Base-by-base conservation (phyloP, 139 green algal genomes). In the Chlorella sp. region DNA sequence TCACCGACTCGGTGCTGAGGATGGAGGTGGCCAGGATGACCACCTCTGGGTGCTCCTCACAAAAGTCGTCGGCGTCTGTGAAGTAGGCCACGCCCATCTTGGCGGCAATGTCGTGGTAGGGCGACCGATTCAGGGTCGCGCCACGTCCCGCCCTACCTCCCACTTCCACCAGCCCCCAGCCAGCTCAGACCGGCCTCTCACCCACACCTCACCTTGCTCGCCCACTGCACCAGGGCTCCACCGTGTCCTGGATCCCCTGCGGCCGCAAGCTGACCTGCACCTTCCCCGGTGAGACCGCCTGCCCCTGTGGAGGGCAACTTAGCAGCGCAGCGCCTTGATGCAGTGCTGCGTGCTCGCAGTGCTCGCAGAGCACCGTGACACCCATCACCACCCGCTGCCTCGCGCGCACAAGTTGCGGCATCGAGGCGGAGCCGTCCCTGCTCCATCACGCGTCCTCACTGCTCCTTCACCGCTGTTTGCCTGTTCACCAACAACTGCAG, bases 211-310 rank as follows among this genome's bases (percentile, higher is more conserved):
- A n/a, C n/a, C n/a, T n/a, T n/a, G n/a, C n/a, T n/a, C n/a, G n/a
- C n/a, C n/a, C n/a, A n/a, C n/a, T n/a, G n/a, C n/a, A n/a, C n/a
- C 51, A 60, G 51, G 51, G 97, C 85, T 98, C 94, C 86, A 99
- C 97, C 90, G 97, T 99, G 89, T 97, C 90, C 73, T 99, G 97
- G 97, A 99, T 99, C 87, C 97, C 97, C 60, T 99, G 97, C 92
- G 97, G 97, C 86, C 95, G 97, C 92, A 99, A 99, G 95, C 94
- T 99, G 68, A 99, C 97, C 48, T 99, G 97, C 96, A 98, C 94
- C 73, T 99, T 98, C 97, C 97, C 97, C 24, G 91, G 95, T 86
- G 58, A 32, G 81, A n/a, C n/a, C n/a, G n/a, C n/a, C 44, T 64
- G 44, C n/a, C 24, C 8, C n/a, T n/a, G n/a, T 24, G 73, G 41